Evolutionary conservation across 306 rosid genomes (phyloP).

Genomic region (Canavalia ensiformis): DNA sequence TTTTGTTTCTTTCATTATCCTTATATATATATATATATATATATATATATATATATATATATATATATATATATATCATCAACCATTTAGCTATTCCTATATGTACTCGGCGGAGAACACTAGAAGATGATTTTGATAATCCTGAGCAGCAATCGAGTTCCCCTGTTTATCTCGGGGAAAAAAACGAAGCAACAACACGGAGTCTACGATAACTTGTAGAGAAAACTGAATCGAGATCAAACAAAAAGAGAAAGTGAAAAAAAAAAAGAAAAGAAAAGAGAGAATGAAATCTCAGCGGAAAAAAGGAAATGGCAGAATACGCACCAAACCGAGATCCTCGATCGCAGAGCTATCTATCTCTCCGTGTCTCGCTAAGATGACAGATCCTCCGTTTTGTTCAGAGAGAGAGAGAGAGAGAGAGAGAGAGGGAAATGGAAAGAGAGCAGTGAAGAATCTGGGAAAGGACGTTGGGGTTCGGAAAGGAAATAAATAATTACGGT

Average conservation of each 20-base stretch:
- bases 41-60: neutral
- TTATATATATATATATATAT: too few species aligned
- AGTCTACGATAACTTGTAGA: neutral
- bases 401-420: neutral
- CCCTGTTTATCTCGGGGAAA: neutral
- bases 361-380: neutral
- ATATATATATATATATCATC: neutral
- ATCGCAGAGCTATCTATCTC: slow-evolving; percentile 18
- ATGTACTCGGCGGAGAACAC: slow-evolving; percentile 4
- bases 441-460: neutral
- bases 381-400: slow-evolving; percentile 14
- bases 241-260: neutral
- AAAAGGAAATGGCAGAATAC: neutral
- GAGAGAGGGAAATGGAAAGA: neutral
- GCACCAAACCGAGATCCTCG: slow-evolving; percentile 35
- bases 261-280: neutral
- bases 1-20: neutral
- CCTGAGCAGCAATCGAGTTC: slow-evolving; percentile 30
- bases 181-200: neutral
- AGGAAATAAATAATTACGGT: neutral
- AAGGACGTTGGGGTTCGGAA: neutral
- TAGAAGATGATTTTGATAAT: neutral
- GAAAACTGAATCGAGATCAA: slow-evolving; percentile 31
- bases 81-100: neutral
- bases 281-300: neutral